Evolutionary conservation across 2,329 filamentous ascomycete genomes (phyloP), one percentile per base, ranked within the genome.

Genomic region (Geoglossum cookeanum): DNA sequence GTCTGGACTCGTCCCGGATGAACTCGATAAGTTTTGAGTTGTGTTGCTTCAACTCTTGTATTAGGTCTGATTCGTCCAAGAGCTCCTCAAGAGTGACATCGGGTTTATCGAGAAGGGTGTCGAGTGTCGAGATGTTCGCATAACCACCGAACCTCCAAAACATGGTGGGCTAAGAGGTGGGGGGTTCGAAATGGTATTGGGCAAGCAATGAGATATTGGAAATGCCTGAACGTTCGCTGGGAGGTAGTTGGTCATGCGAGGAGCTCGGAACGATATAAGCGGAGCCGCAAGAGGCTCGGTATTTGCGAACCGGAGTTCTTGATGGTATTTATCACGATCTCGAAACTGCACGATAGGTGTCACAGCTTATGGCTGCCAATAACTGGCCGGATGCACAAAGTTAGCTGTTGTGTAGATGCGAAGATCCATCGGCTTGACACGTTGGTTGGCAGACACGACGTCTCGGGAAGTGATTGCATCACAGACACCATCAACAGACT

Each of bases 81-180:
- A 98, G 78, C 69, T 97, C 91, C 72, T 98, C 92, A 63, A 97
- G 84, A 56, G 87, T 89, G 68, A 96, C 90, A 72, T 95, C 87
- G 64, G 80, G 83, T 72, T 95, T 95, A 69, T 98, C 92, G 69
- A 98, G 88, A 67, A 98, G 87, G 64, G 84, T 89, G 72, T 97
- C 92, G 72, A 98, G 88, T 68, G 90, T 85, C 66, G 91, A 96
- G 73, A 95, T 85, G 78, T 88, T 94, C 77, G 90, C 87, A 78
- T 97, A 97, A 68, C 89, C 89, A 78, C 92, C 91, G 78, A 97
- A 98, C 74, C 91, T 85, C 92, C 92, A 98, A 74, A 98, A 98
- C 92, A 98, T 98, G 76, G 72, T 91, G 83, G 66, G 67, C 64
- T 70, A 69, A 65, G 49, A 7, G 15, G 9, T n/a, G 22, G 49